Base-by-base conservation (phyloP, 805 yeast genomes). In the Clavispora carvajalis region DNA sequence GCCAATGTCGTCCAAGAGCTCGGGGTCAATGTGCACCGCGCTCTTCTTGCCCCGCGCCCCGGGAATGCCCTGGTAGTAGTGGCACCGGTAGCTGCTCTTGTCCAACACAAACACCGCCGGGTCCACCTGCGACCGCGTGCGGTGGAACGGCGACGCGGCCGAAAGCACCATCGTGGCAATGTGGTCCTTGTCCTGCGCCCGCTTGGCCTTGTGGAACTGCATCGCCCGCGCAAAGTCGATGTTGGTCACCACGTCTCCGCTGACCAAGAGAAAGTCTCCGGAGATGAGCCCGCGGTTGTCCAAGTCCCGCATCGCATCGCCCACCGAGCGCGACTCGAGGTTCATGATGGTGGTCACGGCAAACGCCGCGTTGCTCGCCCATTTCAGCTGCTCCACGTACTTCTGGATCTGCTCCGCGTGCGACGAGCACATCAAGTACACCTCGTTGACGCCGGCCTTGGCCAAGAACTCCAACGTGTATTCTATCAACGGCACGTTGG, bases 211-310 rank as follows among this genome's bases (percentile, higher is more conserved):
- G 59, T 93, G 99, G 39, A 77, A 78, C 17, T 77, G 78, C 65
- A 88, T 66, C 26, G 84, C 85, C 51, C 81, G 77, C 35, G 74
- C 75, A 46, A 91, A 79, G 54, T 89, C 93, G 43, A 93, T 74
- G 55, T 93, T 93, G 31, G 96, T 84, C n/a, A 93, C 87, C 15
- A 91, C 95, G 60, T 93, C 99, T 46, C 99, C 99, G 7, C 95
- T 80, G 23, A 93, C 85, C 26, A 93, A 71, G 41, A 93, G 67
- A 55, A 93, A 93, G 62, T 93, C 99, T 11, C 95, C 90, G 1
- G 85, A 79, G 38, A 93, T 86, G 42, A 91, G 67, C 5, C 96
- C 96, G 52, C 95, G 73, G 45, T 86, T 82, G 60, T 93, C 99
- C 43, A 93, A 68, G 57, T 91, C 98, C 60, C 99, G 76, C 95